Evolutionary conservation across 352 stramenopile genomes (phyloP), one percentile per base, ranked within the genome.

Genomic region (Aphanomyces invadans): DNA sequence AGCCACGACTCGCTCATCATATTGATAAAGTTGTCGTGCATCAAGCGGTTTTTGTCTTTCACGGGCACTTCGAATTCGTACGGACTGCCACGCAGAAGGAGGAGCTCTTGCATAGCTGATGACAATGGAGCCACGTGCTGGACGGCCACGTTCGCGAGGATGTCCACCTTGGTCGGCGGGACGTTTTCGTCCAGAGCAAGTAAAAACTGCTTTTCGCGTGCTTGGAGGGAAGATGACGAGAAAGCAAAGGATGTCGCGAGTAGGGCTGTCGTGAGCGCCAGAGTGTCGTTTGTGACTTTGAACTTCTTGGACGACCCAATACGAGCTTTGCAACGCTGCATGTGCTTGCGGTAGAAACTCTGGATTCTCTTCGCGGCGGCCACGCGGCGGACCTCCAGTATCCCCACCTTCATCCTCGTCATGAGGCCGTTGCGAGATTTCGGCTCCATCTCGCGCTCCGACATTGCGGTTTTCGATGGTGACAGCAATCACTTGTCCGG

Each of bases 301-400:
- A 66, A 49, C 31, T 66, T 66, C 46, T 57, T 55, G 31, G 59
- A 57, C 36, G 36, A 42, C 5, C 59, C 85, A 29, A 91, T 71
- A 25, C 88, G 65, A 39, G 72, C 31, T 31, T 80, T 77, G 65
- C 86, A 74, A 62, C 88, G 87, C 11, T 84, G 72, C 59, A 87
- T 79, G 73, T 89, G 88, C 52, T 80, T 77, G 48, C 81, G 79
- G 71, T 92, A 92, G 42, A 79, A 80, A 67, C 85, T 55, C 68
- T 90, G 83, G 65, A 92, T 86, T 28, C 83, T 75, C 70, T 81
- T 42, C 25, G 82, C 80, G 25, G 79, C 73, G 11, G 49, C 49
- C 12, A 38, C 49, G 5, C 23, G 49, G 25, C 29, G 49, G 19
- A 29, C 23, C 7, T 57, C 49, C n/a, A 57, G 15, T n/a, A n/a